Evolutionary conservation across 2,329 filamentous ascomycete species (phyloP), one percentile per base, ranked within the genome.

Genomic region (Paraconiothyrium brasiliense): DNA sequence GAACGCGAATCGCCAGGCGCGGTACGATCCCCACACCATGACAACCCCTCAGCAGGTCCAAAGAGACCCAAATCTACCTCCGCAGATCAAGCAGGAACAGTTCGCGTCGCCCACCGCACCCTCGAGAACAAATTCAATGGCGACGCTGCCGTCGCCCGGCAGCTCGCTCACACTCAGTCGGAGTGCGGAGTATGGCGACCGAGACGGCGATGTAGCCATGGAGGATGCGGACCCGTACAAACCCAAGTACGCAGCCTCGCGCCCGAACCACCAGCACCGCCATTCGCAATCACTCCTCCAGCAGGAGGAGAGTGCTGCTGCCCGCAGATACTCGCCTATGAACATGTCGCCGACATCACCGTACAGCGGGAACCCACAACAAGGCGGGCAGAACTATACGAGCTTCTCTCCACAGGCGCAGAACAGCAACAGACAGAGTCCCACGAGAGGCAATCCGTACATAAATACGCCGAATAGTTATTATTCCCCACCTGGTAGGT

Each of bases 241-340:
- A 79, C 89, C 92, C 75, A 97, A 97, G 80, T 97, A 97, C 63
- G 67, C 64, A 79, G 87, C 92, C 63, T 88, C 93, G 81, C 89
- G 92, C 69, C 88, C 92, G 47, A 88, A 88, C 78, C 91, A 93
- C 76, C 90, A 93, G 76, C 88, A 93, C 73, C 89, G 94, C 69
- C 84, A 88, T 62, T 92, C 87, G 64, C 87, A 93, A 70, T 90
- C 94, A 77, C 91, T 90, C 68, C 80, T 89, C 50, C 83, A 90
- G 54, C 69, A 74, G 89, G 92, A 94, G 74, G 89, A 92, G 61
- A 95, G 93, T 47, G 86, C 92, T 54, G 92, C 93, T 60, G 92
- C 93, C 62, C 92, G 96, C 78, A 89, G 94, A 76, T 98, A 98
- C 81, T 98, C 94, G 50, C 95, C 94, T 66, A 97, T 97, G 94